These are phyloP conservation scores for Chrysanthemum seticuspe DNA, from an alignment of 129 eudicot genomes.

Conservation along the genomic window DNA sequence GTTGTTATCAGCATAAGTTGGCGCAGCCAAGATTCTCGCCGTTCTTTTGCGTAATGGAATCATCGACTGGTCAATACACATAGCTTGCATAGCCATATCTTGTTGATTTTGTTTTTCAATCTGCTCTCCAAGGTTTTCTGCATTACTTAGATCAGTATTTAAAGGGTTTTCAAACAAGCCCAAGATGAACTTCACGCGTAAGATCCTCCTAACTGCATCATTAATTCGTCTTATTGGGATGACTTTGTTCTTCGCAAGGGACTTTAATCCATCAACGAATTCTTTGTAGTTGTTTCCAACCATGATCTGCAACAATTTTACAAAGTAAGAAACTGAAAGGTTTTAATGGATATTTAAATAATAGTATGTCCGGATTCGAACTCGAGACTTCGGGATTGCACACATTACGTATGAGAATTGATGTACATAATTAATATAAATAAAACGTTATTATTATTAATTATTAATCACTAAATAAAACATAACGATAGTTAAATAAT, in stretches of 20 bases:
- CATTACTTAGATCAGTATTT: no score
- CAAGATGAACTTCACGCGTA: conserved; percentile 75
- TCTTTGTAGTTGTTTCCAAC: conserved; percentile 64
- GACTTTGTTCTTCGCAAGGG: conserved; percentile 48
- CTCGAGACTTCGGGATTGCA: no score
- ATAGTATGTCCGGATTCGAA: no score
- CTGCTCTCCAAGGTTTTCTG: no score
- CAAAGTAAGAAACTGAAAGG: not conserved
- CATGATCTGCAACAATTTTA: conserved; percentile 56
- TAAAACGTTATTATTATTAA: no score
- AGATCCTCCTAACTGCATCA: conserved; percentile 73
- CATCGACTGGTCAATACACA: conserved; percentile 33
- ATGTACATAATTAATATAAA: no score
- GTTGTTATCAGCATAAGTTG: conserved; percentile 63
- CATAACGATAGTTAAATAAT: no score
- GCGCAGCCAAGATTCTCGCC: conserved; percentile 64
- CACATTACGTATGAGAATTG: no score
- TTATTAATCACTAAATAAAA: no score
- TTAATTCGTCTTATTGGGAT: conserved; percentile 82
- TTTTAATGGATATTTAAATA: no score
- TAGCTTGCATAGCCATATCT: no score
- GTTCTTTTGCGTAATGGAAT: conserved; percentile 67
- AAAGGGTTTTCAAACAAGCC: conserved; percentile 33
- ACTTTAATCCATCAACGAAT: conserved; percentile 49
- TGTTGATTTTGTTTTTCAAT: no score